phyloP scores from a whole-genome alignment of 2,329 filamentous ascomycete species.

The Diplodia seriata region DNA sequence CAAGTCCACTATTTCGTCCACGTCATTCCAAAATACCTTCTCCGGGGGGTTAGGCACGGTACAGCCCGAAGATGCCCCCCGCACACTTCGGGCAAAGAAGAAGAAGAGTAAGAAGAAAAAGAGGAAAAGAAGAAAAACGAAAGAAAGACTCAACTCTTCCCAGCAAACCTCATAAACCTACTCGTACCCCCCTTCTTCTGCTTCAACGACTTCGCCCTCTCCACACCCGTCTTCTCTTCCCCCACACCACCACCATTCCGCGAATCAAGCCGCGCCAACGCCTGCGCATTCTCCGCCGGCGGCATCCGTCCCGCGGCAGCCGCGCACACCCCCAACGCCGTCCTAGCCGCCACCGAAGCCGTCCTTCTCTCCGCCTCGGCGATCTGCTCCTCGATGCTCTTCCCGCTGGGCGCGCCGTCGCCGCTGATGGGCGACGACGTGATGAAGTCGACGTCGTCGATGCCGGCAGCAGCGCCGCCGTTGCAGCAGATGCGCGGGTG shows the following conservation, averaged over 20 bases:
- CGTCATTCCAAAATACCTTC: not conserved
- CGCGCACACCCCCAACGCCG: too few species aligned
- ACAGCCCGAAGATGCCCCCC: too few species aligned
- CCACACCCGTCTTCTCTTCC: too few species aligned
- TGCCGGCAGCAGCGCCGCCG: not conserved
- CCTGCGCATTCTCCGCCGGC: constrained; percentile 17
- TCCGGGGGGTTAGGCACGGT: not conserved
- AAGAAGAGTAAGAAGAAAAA: too few species aligned
- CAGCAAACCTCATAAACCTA: constrained; percentile 6
- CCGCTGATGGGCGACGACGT: not conserved
- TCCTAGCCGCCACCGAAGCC: not conserved
- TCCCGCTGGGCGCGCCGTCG: not conserved
- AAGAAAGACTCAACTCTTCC: constrained; percentile 7
- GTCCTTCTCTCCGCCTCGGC: constrained; percentile 8
- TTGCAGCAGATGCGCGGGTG: not conserved
- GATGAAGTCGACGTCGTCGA: constrained; percentile 15
- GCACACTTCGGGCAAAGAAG: too few species aligned
- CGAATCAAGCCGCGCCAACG: constrained; percentile 10
- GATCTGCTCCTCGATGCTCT: not conserved
- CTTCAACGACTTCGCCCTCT: not conserved
- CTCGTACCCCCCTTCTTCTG: constrained; percentile 8
- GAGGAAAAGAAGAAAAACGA: too few species aligned
- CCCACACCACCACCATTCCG: too few species aligned
- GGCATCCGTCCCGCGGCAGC: not conserved
- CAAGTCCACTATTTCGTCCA: not conserved